Evolutionary conservation across 768 basidiomycete species (phyloP).

Genomic region (Tremella yokohamensis): DNA sequence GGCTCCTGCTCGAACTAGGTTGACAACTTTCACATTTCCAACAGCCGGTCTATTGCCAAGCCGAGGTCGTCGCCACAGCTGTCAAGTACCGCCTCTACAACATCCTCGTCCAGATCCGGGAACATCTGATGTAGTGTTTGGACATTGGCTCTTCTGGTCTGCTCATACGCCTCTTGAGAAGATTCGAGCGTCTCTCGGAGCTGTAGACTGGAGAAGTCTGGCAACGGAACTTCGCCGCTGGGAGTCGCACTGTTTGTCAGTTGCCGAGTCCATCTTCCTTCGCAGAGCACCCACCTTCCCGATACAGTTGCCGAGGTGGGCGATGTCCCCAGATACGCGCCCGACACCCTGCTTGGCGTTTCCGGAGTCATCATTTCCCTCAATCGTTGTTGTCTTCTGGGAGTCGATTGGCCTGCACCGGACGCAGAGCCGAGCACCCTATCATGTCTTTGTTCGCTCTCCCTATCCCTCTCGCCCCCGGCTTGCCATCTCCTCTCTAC

Average conservation of each 20-base stretch:
- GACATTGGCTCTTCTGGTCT: constrained; percentile 58
- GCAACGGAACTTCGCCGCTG: constrained; percentile 19
- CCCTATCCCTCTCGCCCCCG: constrained; percentile 9
- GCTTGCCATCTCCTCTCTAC: constrained; percentile 19
- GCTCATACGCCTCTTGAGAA: constrained; percentile 69
- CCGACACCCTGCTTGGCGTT: constrained; percentile 12
- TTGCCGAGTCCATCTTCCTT: not conserved
- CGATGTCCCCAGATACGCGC: constrained; percentile 1
- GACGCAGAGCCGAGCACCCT: constrained; percentile 8
- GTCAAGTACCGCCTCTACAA: constrained; percentile 83
- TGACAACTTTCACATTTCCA: constrained; percentile 33
- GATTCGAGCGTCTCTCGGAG: constrained; percentile 61
- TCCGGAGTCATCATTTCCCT: constrained; percentile 19
- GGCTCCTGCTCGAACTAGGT: too few relatives aligned
- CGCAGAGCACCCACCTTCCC: constrained; percentile 15
- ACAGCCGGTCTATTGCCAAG: constrained; percentile 68
- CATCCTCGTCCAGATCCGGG: constrained; percentile 73
- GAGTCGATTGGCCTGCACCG: not conserved
- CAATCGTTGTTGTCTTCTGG: not conserved
- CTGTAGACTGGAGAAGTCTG: constrained; percentile 44
- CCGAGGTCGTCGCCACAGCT: constrained; percentile 85
- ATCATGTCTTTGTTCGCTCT: constrained; percentile 6
- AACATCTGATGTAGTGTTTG: constrained; percentile 85
- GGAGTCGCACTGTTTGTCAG: not conserved
- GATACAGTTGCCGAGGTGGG: constrained; percentile 1